phyloP scores from a whole-genome alignment of 331 rosid genomes.

The Ulmus americana region DNA sequence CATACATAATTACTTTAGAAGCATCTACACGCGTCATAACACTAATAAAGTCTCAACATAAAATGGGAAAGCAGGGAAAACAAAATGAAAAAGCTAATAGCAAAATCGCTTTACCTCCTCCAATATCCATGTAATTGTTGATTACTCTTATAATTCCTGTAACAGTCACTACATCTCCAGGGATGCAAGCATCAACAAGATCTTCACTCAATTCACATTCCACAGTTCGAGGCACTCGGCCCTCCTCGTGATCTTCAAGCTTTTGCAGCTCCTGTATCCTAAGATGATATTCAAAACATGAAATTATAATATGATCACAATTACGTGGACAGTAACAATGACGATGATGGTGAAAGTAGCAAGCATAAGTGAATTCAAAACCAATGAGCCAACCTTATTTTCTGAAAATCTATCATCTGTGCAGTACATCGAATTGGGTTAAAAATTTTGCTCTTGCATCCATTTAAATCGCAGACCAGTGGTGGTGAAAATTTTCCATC shows the following conservation, averaged over 20 bases:
- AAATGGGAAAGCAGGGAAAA: background rate
- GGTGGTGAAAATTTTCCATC: slow-evolving; percentile 93
- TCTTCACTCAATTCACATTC: slow-evolving; percentile 88
- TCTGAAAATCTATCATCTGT: slow-evolving; percentile 75
- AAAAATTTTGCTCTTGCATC: slow-evolving; percentile 86
- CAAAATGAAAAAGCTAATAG: background rate
- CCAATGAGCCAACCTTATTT: slow-evolving; percentile 54
- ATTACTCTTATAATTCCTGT: slow-evolving; percentile 85
- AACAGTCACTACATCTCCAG: slow-evolving; percentile 95
- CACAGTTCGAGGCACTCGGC: slow-evolving; percentile 91
- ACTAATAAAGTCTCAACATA: too few relatives aligned
- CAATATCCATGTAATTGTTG: slow-evolving; percentile 90
- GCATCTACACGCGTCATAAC: background rate
- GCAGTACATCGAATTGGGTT: slow-evolving; percentile 72
- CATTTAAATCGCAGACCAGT: slow-evolving; percentile 54
- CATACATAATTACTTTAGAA: background rate
- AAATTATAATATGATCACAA: background rate
- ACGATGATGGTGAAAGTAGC: background rate
- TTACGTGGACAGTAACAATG: background rate
- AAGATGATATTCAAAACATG: slow-evolving; percentile 3
- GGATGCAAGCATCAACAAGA: slow-evolving; percentile 91
- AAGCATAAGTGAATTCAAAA: background rate
- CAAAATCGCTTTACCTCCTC: slow-evolving; percentile 62
- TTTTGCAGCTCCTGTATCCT: slow-evolving; percentile 79
- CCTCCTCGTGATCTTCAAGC: slow-evolving; percentile 95